phyloP scores from a whole-genome alignment of 495 filamentous ascomycete species.

The Penicillium psychrofluorescens region DNA sequence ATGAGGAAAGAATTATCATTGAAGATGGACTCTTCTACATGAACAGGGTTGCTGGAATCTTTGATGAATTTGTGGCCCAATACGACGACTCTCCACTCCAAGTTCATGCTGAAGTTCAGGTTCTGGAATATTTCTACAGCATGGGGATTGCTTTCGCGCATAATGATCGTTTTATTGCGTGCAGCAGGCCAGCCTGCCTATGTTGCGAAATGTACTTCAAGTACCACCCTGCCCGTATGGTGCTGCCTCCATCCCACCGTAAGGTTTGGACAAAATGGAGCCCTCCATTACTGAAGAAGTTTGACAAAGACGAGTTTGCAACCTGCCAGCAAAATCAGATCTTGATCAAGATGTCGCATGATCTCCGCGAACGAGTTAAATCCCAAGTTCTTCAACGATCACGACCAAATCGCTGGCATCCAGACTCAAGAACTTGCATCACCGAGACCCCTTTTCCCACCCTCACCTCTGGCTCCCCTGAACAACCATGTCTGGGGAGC shows the following conservation, averaged over 20 bases:
- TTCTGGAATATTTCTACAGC: constrained; percentile 16
- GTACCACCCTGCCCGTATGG: constrained; percentile 16
- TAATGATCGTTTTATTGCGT: constrained; percentile 16
- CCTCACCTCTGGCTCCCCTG: background rate
- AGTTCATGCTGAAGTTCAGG: constrained; percentile 17
- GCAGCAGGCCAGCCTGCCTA: constrained; percentile 22
- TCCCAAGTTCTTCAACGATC: constrained; percentile 10
- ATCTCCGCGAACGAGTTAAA: constrained; percentile 8
- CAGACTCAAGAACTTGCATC: constrained; percentile 9
- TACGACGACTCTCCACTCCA: constrained; percentile 7
- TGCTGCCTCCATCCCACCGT: constrained; percentile 11
- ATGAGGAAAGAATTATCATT: constrained; percentile 1
- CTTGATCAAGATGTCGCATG: constrained; percentile 13
- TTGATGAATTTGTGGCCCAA: constrained; percentile 2
- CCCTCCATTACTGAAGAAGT: constrained; percentile 6
- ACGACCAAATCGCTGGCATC: constrained; percentile 10
- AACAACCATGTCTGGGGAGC: no score
- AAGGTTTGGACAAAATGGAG: constrained; percentile 19
- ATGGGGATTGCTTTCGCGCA: constrained; percentile 9
- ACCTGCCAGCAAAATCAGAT: constrained; percentile 8
- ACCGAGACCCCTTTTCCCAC: background rate
- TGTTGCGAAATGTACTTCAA: constrained; percentile 21
- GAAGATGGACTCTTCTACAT: constrained; percentile 2
- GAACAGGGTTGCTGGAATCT: background rate
- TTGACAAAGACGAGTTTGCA: constrained; percentile 1